Evolutionary conservation across 2,329 filamentous ascomycete species (phyloP), one percentile per base, ranked within the genome.

Genomic region (Endocalyx cinctus): DNA sequence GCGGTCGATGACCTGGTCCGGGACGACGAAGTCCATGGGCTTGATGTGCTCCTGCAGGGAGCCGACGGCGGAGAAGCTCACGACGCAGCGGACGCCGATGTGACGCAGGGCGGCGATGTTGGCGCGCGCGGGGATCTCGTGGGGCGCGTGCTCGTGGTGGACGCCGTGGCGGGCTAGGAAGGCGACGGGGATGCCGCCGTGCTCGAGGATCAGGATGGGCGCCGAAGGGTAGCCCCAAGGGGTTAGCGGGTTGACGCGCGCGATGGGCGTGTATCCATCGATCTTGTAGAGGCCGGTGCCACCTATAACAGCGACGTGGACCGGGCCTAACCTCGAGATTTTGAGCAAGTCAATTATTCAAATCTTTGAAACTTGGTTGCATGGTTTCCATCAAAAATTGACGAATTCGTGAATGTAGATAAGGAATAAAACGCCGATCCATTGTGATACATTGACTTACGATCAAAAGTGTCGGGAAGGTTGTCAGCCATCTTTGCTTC

Each of bases 81-180:
- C 86, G 59, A 97, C 78, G 58, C 80, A 85, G 54, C 89, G 82
- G 28, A 97, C 92, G 47, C 92, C 92, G 41, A 98, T 72, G 51
- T 78, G 81, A 46, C 92, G 82, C 43, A 98, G 73, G n/a, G 92
- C 92, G n/a, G 92, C 90, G 54, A 98, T 94, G 70, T 97, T 98
- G 63, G 92, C 92, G 44, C 87, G 87, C 46, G 82, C 78, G 39
- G 89, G 88, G n/a, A 98, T 85, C 65, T 98, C 92, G 57, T 96
- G 89, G 0, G 92, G 92, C 5, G 89, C 87, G 47, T 85, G 74
- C 63, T 96, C 77, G 69, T 98, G 92, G 74, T 92, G 73, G 10
- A 79, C 59, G 46, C 92, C 92, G 64, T 98, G 92, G 27, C 92
- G 87, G 43, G 89, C 87, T 48, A 98, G 78, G 71, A 98, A 98